These are phyloP conservation scores for Hamamelis virginiana DNA, from an alignment of 164 flowering plant species.

Conservation along the genomic window DNA sequence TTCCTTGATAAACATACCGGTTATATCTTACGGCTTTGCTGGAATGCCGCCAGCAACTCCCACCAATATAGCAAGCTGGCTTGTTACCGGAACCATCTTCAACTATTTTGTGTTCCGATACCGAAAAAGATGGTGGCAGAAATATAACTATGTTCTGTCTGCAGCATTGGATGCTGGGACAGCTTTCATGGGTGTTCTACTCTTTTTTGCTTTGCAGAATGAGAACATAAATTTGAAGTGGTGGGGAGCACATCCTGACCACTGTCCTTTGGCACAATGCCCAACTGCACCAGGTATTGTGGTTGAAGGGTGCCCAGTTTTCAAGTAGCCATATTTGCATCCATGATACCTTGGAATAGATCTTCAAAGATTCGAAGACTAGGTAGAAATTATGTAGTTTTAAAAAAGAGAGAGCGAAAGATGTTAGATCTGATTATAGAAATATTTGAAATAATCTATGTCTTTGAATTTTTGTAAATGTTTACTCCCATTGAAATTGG, in stretches of 20 bases:
- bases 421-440: neutral
- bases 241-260: constrained; percentile 87
- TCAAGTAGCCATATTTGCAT: constrained; percentile 19
- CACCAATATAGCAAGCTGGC: constrained; percentile 91
- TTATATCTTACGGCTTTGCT: constrained; percentile 84
- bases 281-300: constrained; percentile 79
- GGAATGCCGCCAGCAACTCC: constrained; percentile 99
- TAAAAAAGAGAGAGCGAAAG: neutral
- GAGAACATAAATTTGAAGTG: constrained; percentile 51
- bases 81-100: constrained; percentile 82
- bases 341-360: neutral
- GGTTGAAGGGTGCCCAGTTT: constrained; percentile 72
- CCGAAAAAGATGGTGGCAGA: constrained; percentile 87
- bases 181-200: constrained; percentile 88
- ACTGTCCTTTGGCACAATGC: constrained; percentile 85
- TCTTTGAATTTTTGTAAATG: neutral
- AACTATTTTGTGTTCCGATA: constrained; percentile 80
- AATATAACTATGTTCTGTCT: constrained; percentile 78
- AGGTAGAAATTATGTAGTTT: neutral
- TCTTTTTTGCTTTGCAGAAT: constrained; percentile 76
- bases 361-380: neutral
- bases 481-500: neutral
- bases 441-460: neutral
- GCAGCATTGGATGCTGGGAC: constrained; percentile 95
- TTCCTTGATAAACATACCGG: constrained; percentile 80